phyloP scores from a whole-genome alignment of 2,329 filamentous ascomycete genomes.

The Lasiodiplodia hormozganensis region DNA sequence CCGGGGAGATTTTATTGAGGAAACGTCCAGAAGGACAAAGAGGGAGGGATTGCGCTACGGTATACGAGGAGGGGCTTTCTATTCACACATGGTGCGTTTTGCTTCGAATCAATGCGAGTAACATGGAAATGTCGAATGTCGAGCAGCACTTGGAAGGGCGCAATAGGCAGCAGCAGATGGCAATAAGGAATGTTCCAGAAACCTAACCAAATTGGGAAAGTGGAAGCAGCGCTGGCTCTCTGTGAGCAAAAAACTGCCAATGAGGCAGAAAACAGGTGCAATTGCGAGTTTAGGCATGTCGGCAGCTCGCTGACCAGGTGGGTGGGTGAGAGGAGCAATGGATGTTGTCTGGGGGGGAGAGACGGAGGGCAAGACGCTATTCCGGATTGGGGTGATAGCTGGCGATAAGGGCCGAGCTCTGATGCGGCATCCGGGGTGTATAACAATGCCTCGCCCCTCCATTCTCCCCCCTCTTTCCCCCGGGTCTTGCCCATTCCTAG shows the following conservation, averaged over 20 bases:
- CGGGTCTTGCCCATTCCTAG: neutral
- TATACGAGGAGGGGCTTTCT: too few relatives aligned
- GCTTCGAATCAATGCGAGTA: too few relatives aligned
- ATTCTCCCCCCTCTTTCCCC: neutral
- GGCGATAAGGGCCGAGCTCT: neutral
- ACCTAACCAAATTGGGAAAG: neutral
- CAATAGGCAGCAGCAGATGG: neutral
- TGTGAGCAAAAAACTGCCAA: neutral
- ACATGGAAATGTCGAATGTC: too few relatives aligned
- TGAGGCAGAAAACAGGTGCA: neutral
- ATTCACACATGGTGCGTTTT: too few relatives aligned
- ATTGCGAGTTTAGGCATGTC: neutral
- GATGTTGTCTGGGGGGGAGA: neutral
- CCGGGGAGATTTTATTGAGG: too few relatives aligned
- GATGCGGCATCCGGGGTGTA: conserved; percentile 18
- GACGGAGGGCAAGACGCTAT: neutral
- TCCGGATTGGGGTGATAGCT: neutral
- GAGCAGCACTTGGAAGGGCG: neutral
- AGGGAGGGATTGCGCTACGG: too few relatives aligned
- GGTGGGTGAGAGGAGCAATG: neutral
- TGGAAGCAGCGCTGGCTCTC: neutral
- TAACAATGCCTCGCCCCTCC: conserved; percentile 14
- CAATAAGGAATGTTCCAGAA: conserved; percentile 6
- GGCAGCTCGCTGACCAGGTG: neutral
- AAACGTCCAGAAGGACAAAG: too few relatives aligned